Base-by-base conservation (phyloP, 176 grass and related monocot genomes). In the Neostapfia colusana region DNA sequence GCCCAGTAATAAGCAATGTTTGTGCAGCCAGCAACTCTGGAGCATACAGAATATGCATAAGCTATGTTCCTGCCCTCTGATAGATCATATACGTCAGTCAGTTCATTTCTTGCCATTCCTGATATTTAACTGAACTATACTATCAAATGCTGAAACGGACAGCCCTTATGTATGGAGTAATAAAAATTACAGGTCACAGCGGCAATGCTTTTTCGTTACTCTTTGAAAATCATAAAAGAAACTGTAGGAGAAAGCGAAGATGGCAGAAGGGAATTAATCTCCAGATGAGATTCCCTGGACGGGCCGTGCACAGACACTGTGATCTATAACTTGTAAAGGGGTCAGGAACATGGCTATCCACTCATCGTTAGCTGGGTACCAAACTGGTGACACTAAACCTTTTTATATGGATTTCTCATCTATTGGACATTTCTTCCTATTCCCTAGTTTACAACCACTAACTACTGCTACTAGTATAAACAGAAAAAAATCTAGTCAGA, bases 371-470 rank as follows among this genome's bases (percentile, higher is more conserved):
- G 45, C 55, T 74, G 63, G 24, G 40, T 69, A 67, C 10, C 16
- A 45, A 76, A 56, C 49, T 77, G 81, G 75, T 56, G 56, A 46
- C 86, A 70, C 81, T 84, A 79, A 24, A 65, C 48, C 62, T 81
- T 71, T 70, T 65, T 65, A 79, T 87, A 73, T 67, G 57, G 60
- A 59, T 72, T 72, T 85, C 46, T 72, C 18, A 77, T 0, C 72
- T 88, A 78, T 28, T 72, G 66, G 58, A 43, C 42, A 63, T 73
- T 63, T 38, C 54, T 70, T 82, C 28, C 46, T 72, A 77, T 45
- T 81, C 61, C 43, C 81, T 85, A 85, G 26, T 70, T 61, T 89
- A 92, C 86, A 92, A 83, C 25, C 61, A 23, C 42, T 66, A 41
- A 62, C n/a, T 75, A 56, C 78, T 82, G 39, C 48, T 82, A 46